Base-by-base conservation (phyloP, 441 rosid genomes). In the Arabidopsis hybrid region DNA sequence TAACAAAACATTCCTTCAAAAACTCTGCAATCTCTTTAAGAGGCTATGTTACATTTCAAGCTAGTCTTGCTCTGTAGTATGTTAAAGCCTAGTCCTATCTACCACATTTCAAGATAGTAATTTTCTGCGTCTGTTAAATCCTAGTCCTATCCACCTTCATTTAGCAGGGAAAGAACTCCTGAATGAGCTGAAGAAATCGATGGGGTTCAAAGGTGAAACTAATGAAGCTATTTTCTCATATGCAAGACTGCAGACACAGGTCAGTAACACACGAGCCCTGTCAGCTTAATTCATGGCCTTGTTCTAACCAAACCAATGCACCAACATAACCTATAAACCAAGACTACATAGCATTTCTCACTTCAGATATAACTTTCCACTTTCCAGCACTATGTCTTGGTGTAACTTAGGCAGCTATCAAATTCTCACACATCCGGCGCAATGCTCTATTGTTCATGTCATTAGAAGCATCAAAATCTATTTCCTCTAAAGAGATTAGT, bases 1-100 rank as follows among this genome's bases (percentile, higher is more conserved):
- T 74, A 74, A 39, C 18, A 56, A 46, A 73, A 47, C 49, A 60
- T 8, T 59, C 26, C 7, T 42, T 47, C 7, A 32, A 35, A 47
- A 32, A 21, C 61, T 53, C 14, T 36, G 63, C 66, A 17, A 65
- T 4, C 36, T 62, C 38, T 14, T 16, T 4, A 3, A 50, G 29
- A 6, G 1, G 32, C 29, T 52, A 14, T 17, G 34, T 43, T 39
- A 43, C 46, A 57, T 46, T 56, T 9, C 5, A 69, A 56, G 71
- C 60, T 75, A 42, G 26, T 21, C 42, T 47, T 38, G 35, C 60
- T 47, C 14, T 36, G 9, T 18, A 9, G 13, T 21, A 40, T 66
- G 36, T 42, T 45, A 66, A 73, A 57, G 46, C 45, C 31, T 65
- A 66, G 3, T 17, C 39, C 32, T 13, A 31, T 32, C 52, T 51